Evolutionary conservation across 129 eudicot genomes (phyloP), one percentile per base, ranked within the genome.

Genomic region (Apium graveolens): DNA sequence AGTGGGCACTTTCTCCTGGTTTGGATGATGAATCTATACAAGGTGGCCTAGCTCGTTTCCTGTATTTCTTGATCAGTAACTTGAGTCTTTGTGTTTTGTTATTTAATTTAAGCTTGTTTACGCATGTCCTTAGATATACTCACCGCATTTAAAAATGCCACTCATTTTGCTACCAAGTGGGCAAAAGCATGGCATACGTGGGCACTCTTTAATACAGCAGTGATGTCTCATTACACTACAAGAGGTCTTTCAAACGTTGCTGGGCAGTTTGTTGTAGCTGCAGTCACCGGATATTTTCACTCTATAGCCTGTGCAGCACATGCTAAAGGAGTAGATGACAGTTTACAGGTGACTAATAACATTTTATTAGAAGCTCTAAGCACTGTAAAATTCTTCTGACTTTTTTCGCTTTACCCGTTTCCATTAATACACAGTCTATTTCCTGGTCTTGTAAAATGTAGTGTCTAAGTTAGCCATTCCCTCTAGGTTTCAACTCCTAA

Each of bases 171-270:
- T 78, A 77, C 96, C 49, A 90, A 92, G 82, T 90, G 95, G 97
- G 97, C 87, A 53, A 96, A 88, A 87, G 97, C 97, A 62, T 96
- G 99, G 99, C 99, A 96, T 83, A 87, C 88, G 6, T 96, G 99
- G 97, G 99, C 99, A 38, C 97, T 96, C 48, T 96, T 96, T 79
- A 96, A 96, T 80, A 96, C 99, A 44, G 97, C 97, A 65, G 99
- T 92, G 73, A 96, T 96, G 99, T 96, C 99, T 49, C 96, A 96
- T 84, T 92, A 96, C 83, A 90, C 95, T 70, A 53, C 82, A 65
- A 96, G 95, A 90, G 91, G 99, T 45, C 85, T 84, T 76, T 86
- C 89, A 12, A 74, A 66, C 80, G 81, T 82, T 42, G 90, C 96
- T 70, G 89, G 85, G 75, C 96, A 90, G 78, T 92, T 81, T 85